A percentile compares a stretch with the other conserved stretches of the same genome.
Evolutionary conservation across 106 monocot genomes (phyloP).

Genomic region (Acanthochlamys bracteata): DNA sequence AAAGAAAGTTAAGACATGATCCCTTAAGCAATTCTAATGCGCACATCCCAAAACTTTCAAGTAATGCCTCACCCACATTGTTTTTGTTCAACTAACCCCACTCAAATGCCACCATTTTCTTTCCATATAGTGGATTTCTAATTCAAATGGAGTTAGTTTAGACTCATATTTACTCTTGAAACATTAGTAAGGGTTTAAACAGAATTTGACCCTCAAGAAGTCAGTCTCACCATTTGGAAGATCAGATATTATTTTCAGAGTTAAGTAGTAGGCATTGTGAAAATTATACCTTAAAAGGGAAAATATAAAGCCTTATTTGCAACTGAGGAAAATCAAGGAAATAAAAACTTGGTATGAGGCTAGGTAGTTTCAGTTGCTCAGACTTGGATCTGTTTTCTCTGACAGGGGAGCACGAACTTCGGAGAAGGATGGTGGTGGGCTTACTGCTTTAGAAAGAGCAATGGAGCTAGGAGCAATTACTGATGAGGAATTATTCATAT

Average conservation of each 20-base stretch:
- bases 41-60: no score
- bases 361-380: neutral
- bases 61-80: no score
- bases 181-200: no score
- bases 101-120: no score
- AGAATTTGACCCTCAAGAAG: no score
- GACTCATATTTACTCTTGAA: no score
- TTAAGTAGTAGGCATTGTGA: neutral
- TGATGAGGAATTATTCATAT: slow-evolving; percentile 46
- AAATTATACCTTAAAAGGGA: neutral
- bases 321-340: neutral
- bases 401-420: slow-evolving; percentile 30
- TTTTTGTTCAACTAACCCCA: no score
- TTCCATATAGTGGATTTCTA: no score
- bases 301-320: neutral
- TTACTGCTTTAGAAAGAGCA: slow-evolving; percentile 43
- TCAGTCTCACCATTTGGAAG: neutral
- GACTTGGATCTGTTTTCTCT: neutral
- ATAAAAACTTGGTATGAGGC: no score
- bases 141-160: no score
- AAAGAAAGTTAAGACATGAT: no score
- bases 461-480: slow-evolving; percentile 47
- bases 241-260: neutral
- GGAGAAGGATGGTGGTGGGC: slow-evolving; percentile 34
- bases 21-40: no score